Percentiles rank a stretch among this genome's conserved stretches.
Conservation (phyloP, 441 rosid species). For the Adansonia gregorii region DNA sequence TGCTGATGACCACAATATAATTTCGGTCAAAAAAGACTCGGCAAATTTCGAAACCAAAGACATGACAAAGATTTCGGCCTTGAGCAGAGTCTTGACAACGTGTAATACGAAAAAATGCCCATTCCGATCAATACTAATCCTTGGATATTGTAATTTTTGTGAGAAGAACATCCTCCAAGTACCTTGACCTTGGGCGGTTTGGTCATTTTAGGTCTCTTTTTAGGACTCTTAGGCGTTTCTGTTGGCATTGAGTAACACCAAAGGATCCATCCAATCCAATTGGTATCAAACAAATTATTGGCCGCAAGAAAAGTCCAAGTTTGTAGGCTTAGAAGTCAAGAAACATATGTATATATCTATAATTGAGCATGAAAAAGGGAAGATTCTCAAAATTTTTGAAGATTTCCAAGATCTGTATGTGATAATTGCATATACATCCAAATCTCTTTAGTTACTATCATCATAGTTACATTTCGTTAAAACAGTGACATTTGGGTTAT, state of each 20-base stretch:
- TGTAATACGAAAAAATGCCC: conserved; percentile 27
- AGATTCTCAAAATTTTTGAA: not conserved
- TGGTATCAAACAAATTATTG: conserved; percentile 8
- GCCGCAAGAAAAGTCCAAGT: conserved; percentile 33
- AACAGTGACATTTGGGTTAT: not conserved
- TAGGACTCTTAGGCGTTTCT: not conserved
- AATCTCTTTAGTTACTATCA: not conserved
- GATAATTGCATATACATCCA: conserved; percentile 14
- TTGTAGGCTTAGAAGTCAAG: conserved; percentile 35
- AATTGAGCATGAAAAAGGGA: not conserved
- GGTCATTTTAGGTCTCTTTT: conserved; percentile 5
- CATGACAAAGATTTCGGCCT: not conserved
- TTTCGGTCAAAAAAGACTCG: not conserved
- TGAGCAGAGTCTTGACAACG: conserved; percentile 13
- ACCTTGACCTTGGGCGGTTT: not conserved
- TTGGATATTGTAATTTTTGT: not conserved
- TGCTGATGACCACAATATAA: not conserved
- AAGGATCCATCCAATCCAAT: not conserved
- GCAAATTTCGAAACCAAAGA: not conserved
- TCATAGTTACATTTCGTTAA: not conserved
- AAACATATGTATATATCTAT: not conserved
- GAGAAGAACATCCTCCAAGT: conserved; percentile 15
- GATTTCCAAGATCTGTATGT: not conserved
- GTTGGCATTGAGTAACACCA: conserved; percentile 2
- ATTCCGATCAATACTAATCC: not conserved